A percentile compares a stretch with the other conserved stretches of the same genome.
These are phyloP conservation scores for Rhynchosporium secalis DNA, from an alignment of 2,329 filamentous ascomycete species.

Conservation along the genomic window DNA sequence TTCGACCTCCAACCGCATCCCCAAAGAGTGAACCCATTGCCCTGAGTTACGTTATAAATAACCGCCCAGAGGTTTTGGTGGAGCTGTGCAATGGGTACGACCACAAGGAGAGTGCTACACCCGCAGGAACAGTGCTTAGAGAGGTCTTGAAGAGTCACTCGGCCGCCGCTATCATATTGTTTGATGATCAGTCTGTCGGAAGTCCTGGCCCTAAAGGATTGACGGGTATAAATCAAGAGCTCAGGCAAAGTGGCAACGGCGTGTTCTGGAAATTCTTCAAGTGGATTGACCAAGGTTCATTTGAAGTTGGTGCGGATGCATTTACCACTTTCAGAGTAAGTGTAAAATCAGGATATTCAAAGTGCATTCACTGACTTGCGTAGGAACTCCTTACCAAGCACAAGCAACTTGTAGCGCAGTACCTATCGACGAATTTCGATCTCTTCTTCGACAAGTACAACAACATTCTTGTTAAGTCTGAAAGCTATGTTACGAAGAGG, in stretches of 20 bases:
- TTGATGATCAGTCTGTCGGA: conserved; percentile 79
- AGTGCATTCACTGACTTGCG: conserved; percentile 21
- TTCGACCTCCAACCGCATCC: conserved; percentile 69
- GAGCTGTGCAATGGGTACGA: conserved; percentile 89
- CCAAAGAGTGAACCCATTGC: conserved; percentile 76
- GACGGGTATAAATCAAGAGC: conserved; percentile 72
- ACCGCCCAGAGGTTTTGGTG: conserved; percentile 82
- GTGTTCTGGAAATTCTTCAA: conserved; percentile 97
- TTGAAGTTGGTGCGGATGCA: conserved; percentile 95
- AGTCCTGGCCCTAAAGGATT: conserved; percentile 71
- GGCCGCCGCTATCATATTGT: conserved; percentile 86
- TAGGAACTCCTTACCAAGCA: conserved; percentile 93
- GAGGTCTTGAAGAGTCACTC: conserved; percentile 89
- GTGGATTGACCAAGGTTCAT: conserved; percentile 95
- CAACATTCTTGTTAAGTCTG: conserved; percentile 80
- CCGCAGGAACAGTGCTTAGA: conserved; percentile 83
- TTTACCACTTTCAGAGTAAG: conserved; percentile 94
- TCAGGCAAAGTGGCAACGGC: conserved; percentile 74
- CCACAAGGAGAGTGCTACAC: conserved; percentile 85
- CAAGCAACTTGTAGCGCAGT: conserved; percentile 86
- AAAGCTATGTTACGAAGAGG: conserved; percentile 95
- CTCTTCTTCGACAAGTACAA: conserved; percentile 94
- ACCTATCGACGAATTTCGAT: conserved; percentile 86
- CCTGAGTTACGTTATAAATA: conserved; percentile 83
- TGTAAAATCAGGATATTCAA: conserved; percentile 2